These are phyloP conservation scores for Sporothrix inflata DNA, from an alignment of 2,329 filamentous ascomycete species.

Conservation along the genomic window DNA sequence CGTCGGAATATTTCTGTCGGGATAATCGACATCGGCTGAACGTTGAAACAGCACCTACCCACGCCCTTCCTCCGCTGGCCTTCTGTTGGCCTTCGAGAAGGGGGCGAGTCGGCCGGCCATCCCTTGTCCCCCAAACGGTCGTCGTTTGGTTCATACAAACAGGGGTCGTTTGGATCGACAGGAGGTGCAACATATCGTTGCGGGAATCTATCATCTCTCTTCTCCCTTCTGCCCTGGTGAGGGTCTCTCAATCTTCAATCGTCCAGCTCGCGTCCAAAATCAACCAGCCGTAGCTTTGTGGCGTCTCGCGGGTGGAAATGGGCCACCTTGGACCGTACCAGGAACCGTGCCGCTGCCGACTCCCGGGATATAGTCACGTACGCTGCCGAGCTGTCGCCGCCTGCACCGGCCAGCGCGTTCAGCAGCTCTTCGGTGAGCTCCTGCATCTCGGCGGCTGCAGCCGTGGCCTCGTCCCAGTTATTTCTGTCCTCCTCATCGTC, in stretches of 20 bases:
- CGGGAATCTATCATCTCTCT: slow-evolving; percentile 18
- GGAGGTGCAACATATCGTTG: slow-evolving; percentile 12
- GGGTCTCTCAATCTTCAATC: slow-evolving; percentile 41
- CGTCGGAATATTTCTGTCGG: not conserved
- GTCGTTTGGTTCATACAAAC: slow-evolving; percentile 18
- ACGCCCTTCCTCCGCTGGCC: not conserved
- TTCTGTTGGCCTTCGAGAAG: not conserved
- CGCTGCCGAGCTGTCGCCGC: slow-evolving; percentile 57
- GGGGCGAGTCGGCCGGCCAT: not conserved
- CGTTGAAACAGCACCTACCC: not conserved
- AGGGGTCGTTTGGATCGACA: slow-evolving; percentile 22
- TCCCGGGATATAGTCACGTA: slow-evolving; percentile 64
- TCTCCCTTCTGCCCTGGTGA: not conserved
- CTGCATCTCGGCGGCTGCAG: slow-evolving; percentile 60
- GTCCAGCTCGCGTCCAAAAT: slow-evolving; percentile 67
- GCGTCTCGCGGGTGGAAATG: slow-evolving; percentile 69
- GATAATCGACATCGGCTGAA: not conserved
- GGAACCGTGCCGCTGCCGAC: slow-evolving; percentile 64
- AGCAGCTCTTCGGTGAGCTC: slow-evolving; percentile 63
- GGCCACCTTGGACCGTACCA: slow-evolving; percentile 67
- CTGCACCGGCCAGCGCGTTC: slow-evolving; percentile 59
- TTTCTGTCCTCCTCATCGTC: slow-evolving; percentile 31
- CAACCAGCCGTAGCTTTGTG: slow-evolving; percentile 59
- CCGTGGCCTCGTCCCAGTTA: slow-evolving; percentile 52
- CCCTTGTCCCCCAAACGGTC: not conserved